These are phyloP conservation scores for Hypericum androsaemum DNA, from an alignment of 345 rosid genomes.

Conservation along the genomic window DNA sequence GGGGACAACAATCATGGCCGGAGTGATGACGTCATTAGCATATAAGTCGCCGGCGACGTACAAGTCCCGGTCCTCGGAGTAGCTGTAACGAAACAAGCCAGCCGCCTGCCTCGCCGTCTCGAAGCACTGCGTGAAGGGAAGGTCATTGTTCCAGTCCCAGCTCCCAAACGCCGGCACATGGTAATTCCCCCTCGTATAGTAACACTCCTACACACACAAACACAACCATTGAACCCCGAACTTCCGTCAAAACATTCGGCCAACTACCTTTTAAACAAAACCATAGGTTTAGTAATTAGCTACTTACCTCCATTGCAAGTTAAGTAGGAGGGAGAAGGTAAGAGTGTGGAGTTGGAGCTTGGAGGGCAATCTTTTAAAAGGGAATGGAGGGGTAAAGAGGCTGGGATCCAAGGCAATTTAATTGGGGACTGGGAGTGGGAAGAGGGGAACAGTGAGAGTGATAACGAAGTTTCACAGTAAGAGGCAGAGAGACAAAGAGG, in stretches of 20 bases:
- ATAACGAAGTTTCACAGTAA: slow-evolving; percentile 29
- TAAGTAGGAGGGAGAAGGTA: not conserved
- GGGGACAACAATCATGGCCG: slow-evolving; percentile 87
- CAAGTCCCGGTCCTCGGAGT: slow-evolving; percentile 68
- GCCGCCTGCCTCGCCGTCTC: slow-evolving; percentile 57
- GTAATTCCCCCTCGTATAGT: slow-evolving; percentile 29
- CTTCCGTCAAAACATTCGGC: slow-evolving; percentile 13
- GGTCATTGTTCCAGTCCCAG: slow-evolving; percentile 91
- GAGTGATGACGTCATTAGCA: slow-evolving; percentile 63
- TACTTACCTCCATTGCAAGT: slow-evolving; percentile 11
- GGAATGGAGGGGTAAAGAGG: too few relatives aligned
- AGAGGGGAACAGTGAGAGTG: slow-evolving; percentile 9
- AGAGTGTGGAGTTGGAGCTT: not conserved
- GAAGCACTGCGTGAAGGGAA: slow-evolving; percentile 87
- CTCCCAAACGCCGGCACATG: slow-evolving; percentile 94
- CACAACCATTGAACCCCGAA: not conserved
- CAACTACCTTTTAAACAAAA: too few relatives aligned
- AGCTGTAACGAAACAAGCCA: slow-evolving; percentile 60
- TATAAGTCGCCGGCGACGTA: slow-evolving; percentile 88
- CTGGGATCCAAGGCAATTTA: slow-evolving; percentile 15
- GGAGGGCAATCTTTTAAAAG: not conserved
- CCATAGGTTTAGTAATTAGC: too few relatives aligned
- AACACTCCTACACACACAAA: slow-evolving; percentile 21
- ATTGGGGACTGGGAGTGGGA: not conserved
- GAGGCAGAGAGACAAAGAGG: slow-evolving; percentile 31